phyloP scores from a whole-genome alignment of 371 early-diverging fungal genomes.

The Mortierella sp. region DNA sequence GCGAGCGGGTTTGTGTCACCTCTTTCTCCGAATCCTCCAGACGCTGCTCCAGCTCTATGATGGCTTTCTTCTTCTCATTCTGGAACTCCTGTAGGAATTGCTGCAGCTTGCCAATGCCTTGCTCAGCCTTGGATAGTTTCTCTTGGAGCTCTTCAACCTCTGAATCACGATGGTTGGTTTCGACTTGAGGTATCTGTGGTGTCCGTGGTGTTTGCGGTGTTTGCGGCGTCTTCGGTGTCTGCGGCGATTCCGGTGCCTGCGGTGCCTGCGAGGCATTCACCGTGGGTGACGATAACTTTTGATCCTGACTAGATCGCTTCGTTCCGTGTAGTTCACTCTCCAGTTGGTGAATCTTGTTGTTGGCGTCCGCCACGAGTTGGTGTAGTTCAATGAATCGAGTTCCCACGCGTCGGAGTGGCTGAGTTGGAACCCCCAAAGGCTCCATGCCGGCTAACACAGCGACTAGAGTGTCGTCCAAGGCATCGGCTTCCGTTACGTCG shows the following conservation, averaged over 20 bases:
- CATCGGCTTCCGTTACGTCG: conserved; percentile 11
- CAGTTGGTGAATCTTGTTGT: conserved; percentile 3
- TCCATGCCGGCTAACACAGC: conserved; percentile 8
- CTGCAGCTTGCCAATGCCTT: conserved; percentile 28
- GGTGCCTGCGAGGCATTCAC: too few relatives aligned
- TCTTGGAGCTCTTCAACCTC: conserved; percentile 11
- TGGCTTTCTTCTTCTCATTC: conserved; percentile 38
- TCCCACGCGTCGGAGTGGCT: conserved; percentile 2
- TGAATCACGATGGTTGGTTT: neutral
- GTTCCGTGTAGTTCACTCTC: conserved; percentile 13
- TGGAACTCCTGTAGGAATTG: conserved; percentile 52
- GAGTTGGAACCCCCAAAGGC: conserved; percentile 15
- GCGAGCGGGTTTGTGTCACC: conserved; percentile 13
- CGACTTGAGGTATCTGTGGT: neutral
- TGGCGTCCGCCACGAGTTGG: neutral
- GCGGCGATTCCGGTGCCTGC: too few relatives aligned
- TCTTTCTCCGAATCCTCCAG: conserved; percentile 29
- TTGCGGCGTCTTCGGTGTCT: too few relatives aligned
- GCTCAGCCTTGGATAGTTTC: conserved; percentile 22
- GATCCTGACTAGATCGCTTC: neutral
- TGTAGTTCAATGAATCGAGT: conserved; percentile 7
- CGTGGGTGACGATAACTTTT: neutral
- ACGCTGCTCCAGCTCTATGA: conserved; percentile 24
- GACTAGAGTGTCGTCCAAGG: conserved; percentile 9
- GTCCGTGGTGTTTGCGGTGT: too few relatives aligned